Evolutionary conservation across 495 filamentous ascomycete genomes (phyloP).

Genomic region (Staphylotrichum tortipilum): DNA sequence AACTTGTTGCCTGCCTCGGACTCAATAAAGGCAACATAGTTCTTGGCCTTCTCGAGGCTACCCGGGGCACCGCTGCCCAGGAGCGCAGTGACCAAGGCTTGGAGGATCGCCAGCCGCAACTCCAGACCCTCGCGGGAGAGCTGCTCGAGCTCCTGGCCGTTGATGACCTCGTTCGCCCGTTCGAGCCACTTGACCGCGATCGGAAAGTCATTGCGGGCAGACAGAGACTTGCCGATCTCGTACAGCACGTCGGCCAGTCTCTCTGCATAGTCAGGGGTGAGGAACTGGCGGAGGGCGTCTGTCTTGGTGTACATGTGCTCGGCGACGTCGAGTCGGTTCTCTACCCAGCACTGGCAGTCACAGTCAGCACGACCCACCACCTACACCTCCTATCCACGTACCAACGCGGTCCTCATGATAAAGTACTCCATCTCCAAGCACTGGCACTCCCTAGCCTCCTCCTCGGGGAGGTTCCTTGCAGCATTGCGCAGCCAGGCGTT

Average conservation of each 20-base stretch:
- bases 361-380: not conserved
- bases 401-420: conserved; percentile 58
- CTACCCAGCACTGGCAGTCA: conserved; percentile 55
- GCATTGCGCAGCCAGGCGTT: conserved; percentile 46
- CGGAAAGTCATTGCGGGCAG: conserved; percentile 42
- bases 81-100: conserved; percentile 49
- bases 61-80: conserved; percentile 39
- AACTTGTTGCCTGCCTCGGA: conserved; percentile 53
- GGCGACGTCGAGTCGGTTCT: conserved; percentile 62
- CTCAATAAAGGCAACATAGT: conserved; percentile 50
- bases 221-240: conserved; percentile 58
- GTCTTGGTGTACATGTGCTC: conserved; percentile 66
- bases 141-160: conserved; percentile 44
- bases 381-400: conserved; percentile 29
- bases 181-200: conserved; percentile 66
- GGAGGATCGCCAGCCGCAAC: conserved; percentile 56
- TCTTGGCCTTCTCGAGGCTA: conserved; percentile 43
- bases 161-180: conserved; percentile 53
- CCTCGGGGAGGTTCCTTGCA: conserved; percentile 17
- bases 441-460: conserved; percentile 25
- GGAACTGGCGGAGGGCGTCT: conserved; percentile 25
- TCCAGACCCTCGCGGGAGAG: conserved; percentile 54
- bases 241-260: conserved; percentile 63
- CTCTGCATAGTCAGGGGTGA: conserved; percentile 49
- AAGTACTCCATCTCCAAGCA: conserved; percentile 58